Percentiles rank a stretch among this genome's conserved stretches.
phyloP scores from a whole-genome alignment of 257 asterid species.

The Linaria vulgaris region DNA sequence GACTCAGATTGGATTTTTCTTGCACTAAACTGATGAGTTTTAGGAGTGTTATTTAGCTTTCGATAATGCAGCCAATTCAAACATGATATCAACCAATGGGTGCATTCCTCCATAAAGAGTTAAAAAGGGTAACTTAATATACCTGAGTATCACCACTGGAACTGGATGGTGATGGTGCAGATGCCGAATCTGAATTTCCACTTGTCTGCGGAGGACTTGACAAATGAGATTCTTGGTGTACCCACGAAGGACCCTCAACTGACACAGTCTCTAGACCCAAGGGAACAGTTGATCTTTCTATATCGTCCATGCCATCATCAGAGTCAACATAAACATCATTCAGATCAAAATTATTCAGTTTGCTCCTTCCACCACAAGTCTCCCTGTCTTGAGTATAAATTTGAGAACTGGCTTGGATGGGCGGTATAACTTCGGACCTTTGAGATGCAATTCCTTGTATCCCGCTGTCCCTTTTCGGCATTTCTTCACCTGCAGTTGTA shows the following conservation, averaged over 20 bases:
- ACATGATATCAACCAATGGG: background rate
- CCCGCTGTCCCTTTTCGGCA: constrained; percentile 35
- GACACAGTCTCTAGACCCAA: constrained; percentile 43
- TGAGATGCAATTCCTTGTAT: constrained; percentile 40
- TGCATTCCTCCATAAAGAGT: constrained; percentile 10
- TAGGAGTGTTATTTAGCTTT: constrained; percentile 7
- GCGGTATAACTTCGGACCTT: constrained; percentile 41
- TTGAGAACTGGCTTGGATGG: constrained; percentile 43
- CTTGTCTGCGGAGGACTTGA: constrained; percentile 86
- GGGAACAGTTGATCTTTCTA: constrained; percentile 52
- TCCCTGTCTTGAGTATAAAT: constrained; percentile 43
- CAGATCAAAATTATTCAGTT: constrained; percentile 64
- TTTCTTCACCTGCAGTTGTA: constrained; percentile 34
- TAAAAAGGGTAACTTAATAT: constrained; percentile 22
- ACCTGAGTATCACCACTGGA: constrained; percentile 84
- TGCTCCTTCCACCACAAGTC: constrained; percentile 57
- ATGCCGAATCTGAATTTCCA: constrained; percentile 76
- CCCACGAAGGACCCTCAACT: constrained; percentile 60
- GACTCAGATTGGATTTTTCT: background rate
- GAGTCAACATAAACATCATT: constrained; percentile 72
- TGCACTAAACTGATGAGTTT: background rate
- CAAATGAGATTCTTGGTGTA: constrained; percentile 63
- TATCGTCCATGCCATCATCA: constrained; percentile 61
- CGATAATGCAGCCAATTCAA: constrained; percentile 11
- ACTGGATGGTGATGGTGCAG: constrained; percentile 81